Evolutionary conservation across 768 basidiomycete species (phyloP).

Genomic region (Termitomyces eurrhizus): DNA sequence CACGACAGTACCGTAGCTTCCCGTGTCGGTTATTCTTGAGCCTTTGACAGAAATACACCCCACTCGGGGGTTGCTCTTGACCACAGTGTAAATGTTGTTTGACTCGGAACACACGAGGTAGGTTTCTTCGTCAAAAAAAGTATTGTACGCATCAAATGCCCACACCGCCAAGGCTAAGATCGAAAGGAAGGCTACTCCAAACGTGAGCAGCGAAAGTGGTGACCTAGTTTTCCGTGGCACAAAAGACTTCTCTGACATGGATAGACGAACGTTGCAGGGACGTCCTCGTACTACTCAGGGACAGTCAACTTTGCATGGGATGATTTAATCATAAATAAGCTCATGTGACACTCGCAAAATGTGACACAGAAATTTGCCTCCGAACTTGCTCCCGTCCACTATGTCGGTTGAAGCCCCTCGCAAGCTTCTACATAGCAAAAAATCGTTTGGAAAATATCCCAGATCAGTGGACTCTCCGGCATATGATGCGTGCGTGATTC

Average conservation of each 20-base stretch:
- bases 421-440: conserved; percentile 50
- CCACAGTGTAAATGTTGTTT: conserved; percentile 67
- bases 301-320: neutral
- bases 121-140: conserved; percentile 12
- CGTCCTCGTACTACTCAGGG: neutral
- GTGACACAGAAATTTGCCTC: conserved; percentile 15
- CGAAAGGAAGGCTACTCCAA: conserved; percentile 9
- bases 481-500: conserved; percentile 56
- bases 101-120: conserved; percentile 59
- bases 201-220: neutral
- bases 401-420: conserved; percentile 27
- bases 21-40: conserved; percentile 43
- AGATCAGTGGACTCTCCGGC: conserved; percentile 65
- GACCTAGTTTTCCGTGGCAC: neutral
- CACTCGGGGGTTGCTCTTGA: conserved; percentile 43
- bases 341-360: conserved; percentile 6
- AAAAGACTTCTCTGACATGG: conserved; percentile 12
- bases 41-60: conserved; percentile 59
- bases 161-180: conserved; percentile 9
- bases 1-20: conserved; percentile 37
- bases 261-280: conserved; percentile 9
- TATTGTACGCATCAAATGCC: conserved; percentile 27
- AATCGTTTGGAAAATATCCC: conserved; percentile 69
- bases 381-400: conserved; percentile 3
- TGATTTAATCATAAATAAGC: neutral